Conservation (phyloP, 805 yeast species). For the Alloascoidea hylecoeti region DNA sequence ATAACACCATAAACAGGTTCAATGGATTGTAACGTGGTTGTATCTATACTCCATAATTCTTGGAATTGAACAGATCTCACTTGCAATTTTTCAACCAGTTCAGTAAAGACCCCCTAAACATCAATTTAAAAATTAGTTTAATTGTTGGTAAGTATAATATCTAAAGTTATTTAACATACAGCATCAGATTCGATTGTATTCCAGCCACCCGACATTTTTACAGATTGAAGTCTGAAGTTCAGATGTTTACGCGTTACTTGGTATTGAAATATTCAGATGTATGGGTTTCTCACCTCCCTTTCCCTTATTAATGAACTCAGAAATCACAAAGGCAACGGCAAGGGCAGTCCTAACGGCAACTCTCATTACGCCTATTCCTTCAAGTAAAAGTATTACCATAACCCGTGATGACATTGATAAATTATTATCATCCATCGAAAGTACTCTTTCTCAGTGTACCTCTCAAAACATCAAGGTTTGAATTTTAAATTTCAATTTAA, state of each 20-base stretch:
- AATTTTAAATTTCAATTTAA: no score
- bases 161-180: conserved; percentile 13
- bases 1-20: conserved; percentile 42
- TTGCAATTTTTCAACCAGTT: conserved; percentile 40
- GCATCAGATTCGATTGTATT: conserved; percentile 56
- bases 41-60: conserved; percentile 40
- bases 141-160: no score
- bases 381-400: no score
- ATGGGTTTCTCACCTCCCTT: neutral
- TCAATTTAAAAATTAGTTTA: conserved; percentile 9
- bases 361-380: no score
- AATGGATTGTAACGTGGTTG: conserved; percentile 19
- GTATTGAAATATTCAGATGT: neutral
- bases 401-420: neutral
- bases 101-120: conserved; percentile 42
- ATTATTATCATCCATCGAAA: neutral
- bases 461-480: neutral
- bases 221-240: neutral
- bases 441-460: neutral
- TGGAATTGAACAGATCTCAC: conserved; percentile 40
- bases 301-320: neutral
- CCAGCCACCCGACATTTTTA: conserved; percentile 25
- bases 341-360: no score
- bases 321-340: neutral
- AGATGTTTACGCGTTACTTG: neutral